Conservation (phyloP, 1,284 basidiomycete species). For the Trametes hirsuta region DNA sequence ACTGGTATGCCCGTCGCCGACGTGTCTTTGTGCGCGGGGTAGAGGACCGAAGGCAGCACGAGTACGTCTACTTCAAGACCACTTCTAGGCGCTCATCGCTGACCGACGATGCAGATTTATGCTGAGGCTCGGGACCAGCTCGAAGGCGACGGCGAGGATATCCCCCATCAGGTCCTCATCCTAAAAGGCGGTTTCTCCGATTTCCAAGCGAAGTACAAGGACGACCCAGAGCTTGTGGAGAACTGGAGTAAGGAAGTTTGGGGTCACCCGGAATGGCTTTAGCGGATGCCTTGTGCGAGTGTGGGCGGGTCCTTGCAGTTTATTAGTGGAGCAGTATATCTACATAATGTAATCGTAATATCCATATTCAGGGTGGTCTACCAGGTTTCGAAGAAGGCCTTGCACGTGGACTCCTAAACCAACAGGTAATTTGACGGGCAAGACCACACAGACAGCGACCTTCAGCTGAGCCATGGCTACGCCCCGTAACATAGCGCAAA, state of each 20-base stretch:
- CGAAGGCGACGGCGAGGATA: constrained; percentile 42
- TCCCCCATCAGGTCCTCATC: constrained; percentile 59
- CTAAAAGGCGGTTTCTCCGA: constrained; percentile 71
- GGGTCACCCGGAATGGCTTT: constrained; percentile 35
- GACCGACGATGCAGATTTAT: constrained; percentile 54
- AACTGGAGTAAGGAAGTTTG: constrained; percentile 71
- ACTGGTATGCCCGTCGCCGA: neutral
- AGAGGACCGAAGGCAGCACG: constrained; percentile 78
- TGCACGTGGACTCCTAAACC: too few species aligned
- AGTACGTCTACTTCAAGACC: constrained; percentile 42
- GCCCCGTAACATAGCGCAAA: too few species aligned
- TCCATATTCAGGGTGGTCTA: neutral
- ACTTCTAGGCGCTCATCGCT: neutral
- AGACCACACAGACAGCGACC: too few species aligned
- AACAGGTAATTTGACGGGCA: too few species aligned
- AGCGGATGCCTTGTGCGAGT: neutral
- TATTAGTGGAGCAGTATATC: constrained; percentile 2
- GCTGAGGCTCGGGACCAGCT: constrained; percentile 54
- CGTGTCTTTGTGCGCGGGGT: neutral
- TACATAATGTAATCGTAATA: constrained; percentile 9
- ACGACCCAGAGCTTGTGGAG: constrained; percentile 73
- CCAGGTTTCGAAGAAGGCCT: neutral
- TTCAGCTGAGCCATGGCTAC: too few species aligned
- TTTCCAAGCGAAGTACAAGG: constrained; percentile 72
- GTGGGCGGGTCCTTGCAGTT: neutral